Evolutionary conservation across 2,329 filamentous ascomycete species (phyloP).

Genomic region (Spiromastix sp.): DNA sequence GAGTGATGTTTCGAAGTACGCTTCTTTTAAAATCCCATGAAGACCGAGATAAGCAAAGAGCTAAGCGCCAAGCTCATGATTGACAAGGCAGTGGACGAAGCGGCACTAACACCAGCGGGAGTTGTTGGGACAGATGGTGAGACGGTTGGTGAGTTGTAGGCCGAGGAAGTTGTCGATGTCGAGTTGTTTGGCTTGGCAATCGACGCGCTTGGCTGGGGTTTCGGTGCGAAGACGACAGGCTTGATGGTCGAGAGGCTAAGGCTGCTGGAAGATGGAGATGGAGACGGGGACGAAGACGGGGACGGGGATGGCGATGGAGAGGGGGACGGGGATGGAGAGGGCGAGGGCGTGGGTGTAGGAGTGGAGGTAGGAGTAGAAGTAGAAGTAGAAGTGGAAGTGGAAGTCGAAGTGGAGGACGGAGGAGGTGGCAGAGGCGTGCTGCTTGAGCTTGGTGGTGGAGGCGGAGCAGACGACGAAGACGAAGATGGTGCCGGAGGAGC

Average conservation of each 20-base stretch:
- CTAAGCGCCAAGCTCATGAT: slow-evolving; percentile 13
- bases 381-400: slow-evolving; percentile 13
- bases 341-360: slow-evolving; percentile 6
- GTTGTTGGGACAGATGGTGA: slow-evolving; percentile 7
- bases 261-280: slow-evolving; percentile 12
- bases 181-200: slow-evolving; percentile 7
- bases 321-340: slow-evolving; percentile 12
- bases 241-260: slow-evolving; percentile 4
- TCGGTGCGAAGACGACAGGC: slow-evolving; percentile 4
- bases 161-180: slow-evolving; percentile 6
- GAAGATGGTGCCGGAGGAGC: neutral
- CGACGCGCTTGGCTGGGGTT: slow-evolving; percentile 4
- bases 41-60: slow-evolving; percentile 12
- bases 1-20: neutral
- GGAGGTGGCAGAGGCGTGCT: slow-evolving; percentile 8
- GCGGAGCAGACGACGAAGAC: slow-evolving; percentile 7
- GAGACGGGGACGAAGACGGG: slow-evolving; percentile 6
- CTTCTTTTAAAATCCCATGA: slow-evolving; percentile 8
- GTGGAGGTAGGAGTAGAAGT: slow-evolving; percentile 12
- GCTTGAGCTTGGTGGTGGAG: slow-evolving; percentile 6
- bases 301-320: slow-evolving; percentile 9
- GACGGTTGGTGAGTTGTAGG: slow-evolving; percentile 6
- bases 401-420: slow-evolving; percentile 6
- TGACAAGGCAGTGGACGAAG: slow-evolving; percentile 11
- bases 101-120: slow-evolving; percentile 7